Percentiles rank a stretch among this genome's conserved stretches.
phyloP scores from a whole-genome alignment of 2,329 filamentous ascomycete species.

The Cordyceps fumosorosea region DNA sequence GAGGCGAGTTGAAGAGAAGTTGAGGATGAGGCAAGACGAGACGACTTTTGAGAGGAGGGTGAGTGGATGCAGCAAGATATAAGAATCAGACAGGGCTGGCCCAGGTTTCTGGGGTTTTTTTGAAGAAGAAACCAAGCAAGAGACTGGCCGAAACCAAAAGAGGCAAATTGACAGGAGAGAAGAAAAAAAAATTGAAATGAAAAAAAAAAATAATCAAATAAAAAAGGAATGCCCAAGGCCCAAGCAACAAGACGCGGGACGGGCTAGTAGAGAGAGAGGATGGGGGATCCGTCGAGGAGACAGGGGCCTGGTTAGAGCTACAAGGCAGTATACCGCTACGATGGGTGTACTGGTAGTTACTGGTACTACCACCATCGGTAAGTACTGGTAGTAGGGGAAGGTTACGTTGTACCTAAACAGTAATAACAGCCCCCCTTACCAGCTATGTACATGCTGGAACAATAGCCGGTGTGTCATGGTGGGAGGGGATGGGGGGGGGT shows the following conservation, averaged over 20 bases:
- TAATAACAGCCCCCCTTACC: too few species aligned
- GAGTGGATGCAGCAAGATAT: conserved; percentile 12
- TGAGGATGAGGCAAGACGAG: not conserved
- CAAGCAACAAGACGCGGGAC: conserved; percentile 9
- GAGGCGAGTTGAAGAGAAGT: not conserved
- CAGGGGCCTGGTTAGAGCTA: not conserved
- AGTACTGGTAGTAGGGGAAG: not conserved
- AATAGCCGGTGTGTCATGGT: not conserved
- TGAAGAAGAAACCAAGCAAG: not conserved
- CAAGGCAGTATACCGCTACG: not conserved
- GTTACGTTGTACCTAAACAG: not conserved
- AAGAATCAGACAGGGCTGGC: conserved; percentile 10
- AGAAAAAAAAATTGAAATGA: not conserved
- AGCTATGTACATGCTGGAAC: too few species aligned
- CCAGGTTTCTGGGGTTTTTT: not conserved
- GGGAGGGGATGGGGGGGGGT: not conserved
- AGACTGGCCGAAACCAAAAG: not conserved
- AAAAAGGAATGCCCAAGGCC: conserved; percentile 2
- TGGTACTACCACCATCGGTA: not conserved
- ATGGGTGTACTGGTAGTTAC: not conserved
- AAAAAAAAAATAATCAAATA: not conserved
- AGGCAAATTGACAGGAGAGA: not conserved
- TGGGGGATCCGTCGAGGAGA: conserved; percentile 4
- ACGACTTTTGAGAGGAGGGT: not conserved
- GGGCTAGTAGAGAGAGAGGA: not conserved